Percentiles rank a stretch among this genome's conserved stretches.
Evolutionary conservation across 2,329 filamentous ascomycete species (phyloP).

Genomic region (Cladosporium halotolerans): DNA sequence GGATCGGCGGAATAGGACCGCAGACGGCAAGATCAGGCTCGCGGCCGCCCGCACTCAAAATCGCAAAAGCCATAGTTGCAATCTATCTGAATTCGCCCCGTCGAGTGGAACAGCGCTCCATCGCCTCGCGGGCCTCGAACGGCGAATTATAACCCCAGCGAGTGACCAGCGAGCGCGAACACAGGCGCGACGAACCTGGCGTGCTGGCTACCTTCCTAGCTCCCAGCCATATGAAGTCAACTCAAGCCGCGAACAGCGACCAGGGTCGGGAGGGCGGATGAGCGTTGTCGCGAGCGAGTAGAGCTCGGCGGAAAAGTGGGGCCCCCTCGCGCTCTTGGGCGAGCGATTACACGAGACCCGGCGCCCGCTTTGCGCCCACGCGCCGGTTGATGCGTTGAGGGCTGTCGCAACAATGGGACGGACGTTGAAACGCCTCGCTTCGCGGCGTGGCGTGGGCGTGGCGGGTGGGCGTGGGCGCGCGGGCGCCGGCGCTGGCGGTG

Average conservation of each 20-base stretch:
- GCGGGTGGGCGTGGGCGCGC: background rate
- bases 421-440: constrained; percentile 12
- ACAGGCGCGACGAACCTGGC: background rate
- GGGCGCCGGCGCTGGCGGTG: background rate
- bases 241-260: constrained; percentile 4
- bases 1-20: too few species aligned
- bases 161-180: background rate
- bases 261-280: constrained; percentile 4
- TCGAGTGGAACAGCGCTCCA: too few species aligned
- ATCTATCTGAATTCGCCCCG: too few species aligned
- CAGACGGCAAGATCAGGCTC: too few species aligned
- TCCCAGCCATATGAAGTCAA: constrained; percentile 11
- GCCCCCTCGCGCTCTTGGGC: background rate
- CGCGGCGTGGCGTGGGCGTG: constrained; percentile 8
- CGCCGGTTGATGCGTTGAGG: background rate
- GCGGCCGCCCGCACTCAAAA: too few species aligned
- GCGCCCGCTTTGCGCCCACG: background rate
- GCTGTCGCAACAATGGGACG: constrained; percentile 2
- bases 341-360: too few species aligned
- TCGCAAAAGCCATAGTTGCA: too few species aligned
- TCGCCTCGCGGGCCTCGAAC: background rate
- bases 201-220: constrained; percentile 9
- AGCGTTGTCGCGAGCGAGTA: constrained; percentile 1
- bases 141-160: constrained; percentile 6
- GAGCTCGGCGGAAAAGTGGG: constrained; percentile 9